Conservation (phyloP, 495 filamentous ascomycete species). For the Lepraria neglecta region DNA sequence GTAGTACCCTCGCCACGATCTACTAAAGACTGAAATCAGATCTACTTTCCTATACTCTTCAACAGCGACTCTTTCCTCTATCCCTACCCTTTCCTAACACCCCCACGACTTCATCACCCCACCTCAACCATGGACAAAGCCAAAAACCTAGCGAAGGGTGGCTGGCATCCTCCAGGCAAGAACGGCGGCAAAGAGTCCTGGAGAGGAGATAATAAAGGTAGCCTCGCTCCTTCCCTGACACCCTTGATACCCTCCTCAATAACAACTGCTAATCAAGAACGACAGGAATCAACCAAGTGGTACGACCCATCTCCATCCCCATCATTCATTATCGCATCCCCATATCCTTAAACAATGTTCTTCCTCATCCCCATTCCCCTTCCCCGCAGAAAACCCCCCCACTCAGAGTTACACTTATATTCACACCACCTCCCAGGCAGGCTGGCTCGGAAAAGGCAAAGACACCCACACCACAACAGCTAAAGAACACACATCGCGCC, state of each 20-base stretch:
- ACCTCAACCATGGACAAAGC: slow-evolving; percentile 43
- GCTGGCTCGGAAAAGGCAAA: slow-evolving; percentile 52
- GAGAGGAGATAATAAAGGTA: slow-evolving; percentile 49
- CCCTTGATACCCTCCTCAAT: neutral
- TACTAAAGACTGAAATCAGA: neutral
- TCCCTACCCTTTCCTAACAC: neutral
- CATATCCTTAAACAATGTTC: neutral
- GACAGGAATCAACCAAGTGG: slow-evolving; percentile 51
- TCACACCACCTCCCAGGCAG: slow-evolving; percentile 33
- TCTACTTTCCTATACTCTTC: neutral
- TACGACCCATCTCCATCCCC: slow-evolving; percentile 27
- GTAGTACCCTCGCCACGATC: neutral
- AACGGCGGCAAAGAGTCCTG: slow-evolving; percentile 52
- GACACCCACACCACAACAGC: slow-evolving; percentile 33
- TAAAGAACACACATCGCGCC: slow-evolving; percentile 52
- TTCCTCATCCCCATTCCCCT: neutral
- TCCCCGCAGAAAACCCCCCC: neutral
- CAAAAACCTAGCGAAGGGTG: slow-evolving; percentile 47
- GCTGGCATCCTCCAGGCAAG: slow-evolving; percentile 55
- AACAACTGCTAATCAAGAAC: neutral
- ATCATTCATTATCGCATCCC: no score
- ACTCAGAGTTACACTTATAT: slow-evolving; percentile 1
- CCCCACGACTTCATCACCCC: neutral
- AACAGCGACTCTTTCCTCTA: neutral
- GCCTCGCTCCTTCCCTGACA: neutral